Base-by-base conservation (phyloP, 257 asterid species). In the Oldenlandia corymbosa region DNA sequence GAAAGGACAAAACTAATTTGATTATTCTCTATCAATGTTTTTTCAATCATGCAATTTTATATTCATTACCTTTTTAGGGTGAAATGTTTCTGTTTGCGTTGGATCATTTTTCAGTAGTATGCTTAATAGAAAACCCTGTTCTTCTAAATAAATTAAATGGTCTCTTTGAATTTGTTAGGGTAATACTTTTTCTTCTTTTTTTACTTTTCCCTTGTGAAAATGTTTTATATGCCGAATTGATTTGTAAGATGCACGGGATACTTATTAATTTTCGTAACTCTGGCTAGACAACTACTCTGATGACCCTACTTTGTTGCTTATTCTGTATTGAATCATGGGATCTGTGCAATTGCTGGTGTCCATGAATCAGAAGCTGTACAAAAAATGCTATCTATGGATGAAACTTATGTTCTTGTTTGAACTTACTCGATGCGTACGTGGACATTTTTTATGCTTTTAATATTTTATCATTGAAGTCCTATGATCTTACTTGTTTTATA, bases 401-500 rank as follows among this genome's bases (percentile, higher is more conserved):
- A n/a, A n/a, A n/a, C n/a, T n/a, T n/a, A n/a, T n/a, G n/a, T n/a
- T n/a, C n/a, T n/a, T n/a, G n/a, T n/a, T n/a, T n/a, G n/a, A n/a
- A n/a, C n/a, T n/a, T n/a, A n/a, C n/a, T n/a, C n/a, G n/a, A n/a
- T n/a, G n/a, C n/a, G n/a, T n/a, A n/a, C n/a, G n/a, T n/a, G n/a
- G n/a, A n/a, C n/a, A n/a, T n/a, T n/a, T n/a, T n/a, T n/a, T n/a
- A n/a, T n/a, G n/a, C 39, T 9, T 34, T 9, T 0, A 26, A 6
- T 14, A 39, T 23, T 43, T 7, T n/a, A n/a, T n/a, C n/a, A 13
- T 28, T n/a, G 37, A 56, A 36, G 59, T 17, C 28, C 65, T 57
- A 27, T 66, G 59, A 46, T 62, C 68, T 59, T 36, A 14, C 49
- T 48, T 64, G 12, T 46, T 32, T 58, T 68, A 39, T 24, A 64